Evolutionary conservation across 306 rosid genomes (phyloP), one percentile per base, ranked within the genome.

Genomic region (Begonia peltatifolia): DNA sequence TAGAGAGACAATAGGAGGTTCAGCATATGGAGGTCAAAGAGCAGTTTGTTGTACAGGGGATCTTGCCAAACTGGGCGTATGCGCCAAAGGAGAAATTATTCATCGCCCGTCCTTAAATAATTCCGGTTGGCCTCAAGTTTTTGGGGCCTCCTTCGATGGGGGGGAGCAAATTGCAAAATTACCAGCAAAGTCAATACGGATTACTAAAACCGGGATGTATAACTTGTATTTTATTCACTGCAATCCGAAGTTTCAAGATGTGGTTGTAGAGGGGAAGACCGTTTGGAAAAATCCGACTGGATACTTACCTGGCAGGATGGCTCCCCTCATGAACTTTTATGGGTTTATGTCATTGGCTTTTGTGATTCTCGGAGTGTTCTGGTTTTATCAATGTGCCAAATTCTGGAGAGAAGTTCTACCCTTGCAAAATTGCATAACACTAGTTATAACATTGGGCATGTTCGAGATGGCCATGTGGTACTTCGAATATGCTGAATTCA

Each of bases 301-400:
- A 50, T 87, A 83, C 65, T 76, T 87, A 1, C 96, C 96, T 5
- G 96, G 96, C 52, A 76, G 94, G 70, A 87, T 87, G 96, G 96
- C 96, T 22, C 96, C 96, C 2, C 79, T 87, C 61, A 76, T 78
- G 74, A 69, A 68, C 60, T 87, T 87, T 75, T 80, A 74, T 58
- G 83, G 87, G 60, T 72, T 83, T 68, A 87, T 87, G 90, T 83
- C 96, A 51, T 66, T 87, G 66, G 93, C 87, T 43, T 87, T 72
- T 71, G 68, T 84, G 62, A 52, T 84, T 42, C 83, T 87, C 23
- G 96, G 96, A 50, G 35, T 87, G 60, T 74, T 74, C 65, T 87
- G 96, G 96, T 84, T 83, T 70, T 81, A 76, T 14, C 90, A 84
- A 47, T 83, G 74, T 62, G 77, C 88, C 47, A 80, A 87, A 63